Base-by-base conservation (phyloP, 2,329 filamentous ascomycete genomes). In the Paecilomyces dactylethromorphus region DNA sequence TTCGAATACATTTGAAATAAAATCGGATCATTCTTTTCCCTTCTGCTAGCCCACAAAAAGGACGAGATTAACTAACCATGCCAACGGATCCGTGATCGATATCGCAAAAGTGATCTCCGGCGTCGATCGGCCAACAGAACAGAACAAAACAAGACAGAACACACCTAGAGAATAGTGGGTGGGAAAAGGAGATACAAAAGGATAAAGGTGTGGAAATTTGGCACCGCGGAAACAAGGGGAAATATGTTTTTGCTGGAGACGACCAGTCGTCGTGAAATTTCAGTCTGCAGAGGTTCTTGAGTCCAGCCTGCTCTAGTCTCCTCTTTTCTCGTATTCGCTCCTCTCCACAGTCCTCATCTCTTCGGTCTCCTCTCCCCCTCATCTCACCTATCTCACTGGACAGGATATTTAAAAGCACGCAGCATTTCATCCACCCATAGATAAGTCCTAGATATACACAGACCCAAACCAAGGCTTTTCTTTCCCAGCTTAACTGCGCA, bases 341-440 rank as follows among this genome's bases (percentile, higher is more conserved):
- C 39, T 45, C 39, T n/a, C 39, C 39, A n/a, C n/a, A 15, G n/a
- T 45, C n/a, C 10, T n/a, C 39, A 45, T n/a, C 35, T 68, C 24
- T 26, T 26, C 24, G 5, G 24, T 26, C 24, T 26, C 24, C 24
- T 26, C 24, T 26, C 26, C 26, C 26, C 26, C 4, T 29, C 7
- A 4, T 29, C 56, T 75, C 74, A 7, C 65, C 63, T 56, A 66
- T 63, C 54, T 69, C 66, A 50, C 67, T 68, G 39, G 39, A 45
- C 39, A 45, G 5, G 39, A 45, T n/a, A 45, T 10, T 18, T 45
- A 45, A 18, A 45, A 45, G 39, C 39, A 45, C 39, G n/a, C 39
- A n/a, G 39, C 15, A 45, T 18, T 45, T 10, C 39, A 45, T 45
- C 39, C 39, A 45, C 39, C 39, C 39, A 45, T 45, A 45, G 6